These are phyloP conservation scores for Phtheirospermum japonicum DNA, from an alignment of 257 asterid genomes.

Conservation along the genomic window DNA sequence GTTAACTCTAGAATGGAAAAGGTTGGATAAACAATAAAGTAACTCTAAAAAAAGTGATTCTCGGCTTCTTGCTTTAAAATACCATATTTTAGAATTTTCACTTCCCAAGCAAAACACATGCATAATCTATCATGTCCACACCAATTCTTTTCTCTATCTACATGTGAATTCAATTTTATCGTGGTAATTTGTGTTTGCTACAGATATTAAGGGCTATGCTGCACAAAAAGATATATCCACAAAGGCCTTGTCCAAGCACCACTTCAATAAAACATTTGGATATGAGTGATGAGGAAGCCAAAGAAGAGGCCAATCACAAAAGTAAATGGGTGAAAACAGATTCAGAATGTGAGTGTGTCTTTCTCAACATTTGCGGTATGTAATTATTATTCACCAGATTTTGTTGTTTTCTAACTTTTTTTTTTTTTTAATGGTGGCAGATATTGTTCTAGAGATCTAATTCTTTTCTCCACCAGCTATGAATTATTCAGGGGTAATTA, in stretches of 20 bases:
- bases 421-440: background rate
- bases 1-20: conserved; percentile 64
- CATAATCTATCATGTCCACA: too few species aligned
- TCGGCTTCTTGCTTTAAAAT: too few species aligned
- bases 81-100: too few species aligned
- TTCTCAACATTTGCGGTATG: background rate
- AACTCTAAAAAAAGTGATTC: too few species aligned
- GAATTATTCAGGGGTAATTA: background rate
- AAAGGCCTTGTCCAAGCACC: background rate
- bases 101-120: too few species aligned
- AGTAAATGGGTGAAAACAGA: conserved; percentile 4
- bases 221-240: background rate
- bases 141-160: too few species aligned
- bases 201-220: conserved; percentile 1
- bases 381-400: background rate
- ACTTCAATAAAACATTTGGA: background rate
- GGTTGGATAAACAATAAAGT: conserved; percentile 34
- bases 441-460: conserved; percentile 10
- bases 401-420: too few species aligned
- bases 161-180: too few species aligned
- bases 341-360: conserved; percentile 1
- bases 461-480: background rate
- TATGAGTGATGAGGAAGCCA: background rate
- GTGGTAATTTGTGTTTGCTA: background rate
- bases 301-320: background rate